Conservation (phyloP, 140 eudicot genomes). For the Oenanthe javanica region DNA sequence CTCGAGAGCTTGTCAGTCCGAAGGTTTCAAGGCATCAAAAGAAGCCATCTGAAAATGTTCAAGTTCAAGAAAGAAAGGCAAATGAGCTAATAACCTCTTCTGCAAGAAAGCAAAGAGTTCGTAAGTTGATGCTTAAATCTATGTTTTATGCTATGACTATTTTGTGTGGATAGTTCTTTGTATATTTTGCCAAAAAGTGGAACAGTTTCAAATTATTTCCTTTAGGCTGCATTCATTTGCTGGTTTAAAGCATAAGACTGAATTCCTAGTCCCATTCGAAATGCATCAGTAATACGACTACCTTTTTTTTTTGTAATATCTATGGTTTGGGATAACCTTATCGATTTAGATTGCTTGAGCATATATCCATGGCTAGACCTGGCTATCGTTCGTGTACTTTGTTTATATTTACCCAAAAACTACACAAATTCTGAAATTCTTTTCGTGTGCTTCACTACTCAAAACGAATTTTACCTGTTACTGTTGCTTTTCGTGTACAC, state of each 20-base stretch:
- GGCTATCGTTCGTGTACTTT: background rate
- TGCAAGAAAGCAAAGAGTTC: slow-evolving; percentile 59
- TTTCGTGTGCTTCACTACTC: background rate
- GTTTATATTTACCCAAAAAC: background rate
- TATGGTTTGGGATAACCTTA: too few relatives aligned
- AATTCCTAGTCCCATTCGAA: background rate
- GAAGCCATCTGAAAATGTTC: slow-evolving; percentile 59
- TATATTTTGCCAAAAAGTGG: background rate
- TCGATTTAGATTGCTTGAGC: too few relatives aligned
- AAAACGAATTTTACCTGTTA: background rate
- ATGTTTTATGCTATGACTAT: slow-evolving; percentile 7
- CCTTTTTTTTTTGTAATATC: background rate
- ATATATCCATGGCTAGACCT: too few relatives aligned
- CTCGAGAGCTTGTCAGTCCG: slow-evolving; percentile 50
- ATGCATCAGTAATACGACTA: background rate
- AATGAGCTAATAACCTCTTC: slow-evolving; percentile 83
- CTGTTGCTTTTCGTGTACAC: background rate
- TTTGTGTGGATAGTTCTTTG: background rate
- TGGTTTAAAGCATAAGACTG: background rate
- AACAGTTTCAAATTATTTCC: background rate
- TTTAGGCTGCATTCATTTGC: background rate
- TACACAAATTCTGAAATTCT: background rate
- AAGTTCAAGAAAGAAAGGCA: slow-evolving; percentile 58
- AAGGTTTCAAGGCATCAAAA: slow-evolving; percentile 57
- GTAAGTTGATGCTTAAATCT: slow-evolving; percentile 26